phyloP scores from a whole-genome alignment of 805 yeast species.

The Metschnikowia amazonensis region DNA sequence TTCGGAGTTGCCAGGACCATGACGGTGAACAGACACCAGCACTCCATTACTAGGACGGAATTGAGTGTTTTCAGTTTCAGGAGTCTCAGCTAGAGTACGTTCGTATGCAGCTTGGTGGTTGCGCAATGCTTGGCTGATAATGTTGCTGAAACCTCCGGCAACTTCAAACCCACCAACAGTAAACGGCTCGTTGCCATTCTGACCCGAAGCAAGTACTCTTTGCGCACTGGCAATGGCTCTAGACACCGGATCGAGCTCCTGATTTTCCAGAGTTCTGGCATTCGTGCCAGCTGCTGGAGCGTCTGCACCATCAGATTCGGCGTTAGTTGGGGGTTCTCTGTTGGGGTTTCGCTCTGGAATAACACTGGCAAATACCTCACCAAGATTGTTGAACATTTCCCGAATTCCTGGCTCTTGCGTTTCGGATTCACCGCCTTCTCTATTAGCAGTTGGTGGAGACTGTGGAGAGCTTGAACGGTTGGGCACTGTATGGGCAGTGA shows the following conservation, averaged over 20 bases:
- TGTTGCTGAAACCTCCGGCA: slow-evolving; percentile 4
- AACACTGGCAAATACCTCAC: slow-evolving; percentile 11
- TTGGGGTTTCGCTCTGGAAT: not conserved
- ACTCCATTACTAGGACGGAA: not conserved
- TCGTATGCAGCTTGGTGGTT: slow-evolving; percentile 7
- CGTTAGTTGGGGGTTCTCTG: not conserved
- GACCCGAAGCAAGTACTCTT: not conserved
- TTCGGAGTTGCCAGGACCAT: not conserved
- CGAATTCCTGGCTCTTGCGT: slow-evolving; percentile 3
- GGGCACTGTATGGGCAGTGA: not conserved
- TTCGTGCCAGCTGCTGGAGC: not conserved
- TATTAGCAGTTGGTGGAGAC: not conserved
- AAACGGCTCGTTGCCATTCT: not conserved
- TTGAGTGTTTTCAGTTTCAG: not conserved
- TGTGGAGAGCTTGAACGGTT: not conserved
- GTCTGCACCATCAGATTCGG: not conserved
- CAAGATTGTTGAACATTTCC: slow-evolving; percentile 12
- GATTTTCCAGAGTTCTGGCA: not conserved
- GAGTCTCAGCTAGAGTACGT: not conserved
- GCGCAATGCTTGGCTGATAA: slow-evolving; percentile 10
- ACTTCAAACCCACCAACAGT: slow-evolving; percentile 1
- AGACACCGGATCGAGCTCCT: not conserved
- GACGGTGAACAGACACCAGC: not conserved
- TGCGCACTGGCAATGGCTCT: not conserved
- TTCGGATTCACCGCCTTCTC: not conserved